phyloP scores from a whole-genome alignment of 2,329 filamentous ascomycete genomes.

The Colletotrichum scovillei region DNA sequence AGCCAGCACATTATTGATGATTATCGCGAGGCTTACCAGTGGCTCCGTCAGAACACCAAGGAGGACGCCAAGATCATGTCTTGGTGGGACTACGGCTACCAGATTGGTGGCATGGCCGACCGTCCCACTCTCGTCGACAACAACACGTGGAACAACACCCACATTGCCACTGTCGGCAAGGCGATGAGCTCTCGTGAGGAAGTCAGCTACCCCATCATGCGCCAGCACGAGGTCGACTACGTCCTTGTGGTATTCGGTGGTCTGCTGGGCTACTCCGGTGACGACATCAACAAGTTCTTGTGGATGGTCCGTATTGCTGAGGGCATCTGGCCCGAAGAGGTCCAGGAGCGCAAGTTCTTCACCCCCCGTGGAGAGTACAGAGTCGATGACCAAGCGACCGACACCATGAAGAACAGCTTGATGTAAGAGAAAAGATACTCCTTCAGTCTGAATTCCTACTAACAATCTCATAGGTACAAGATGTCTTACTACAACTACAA shows the following conservation, averaged over 20 bases:
- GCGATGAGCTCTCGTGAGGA: constrained; percentile 98
- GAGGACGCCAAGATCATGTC: constrained; percentile 99
- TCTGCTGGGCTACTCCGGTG: constrained; percentile 94
- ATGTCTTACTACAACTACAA: constrained; percentile 99
- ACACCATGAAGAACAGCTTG: constrained; percentile 98
- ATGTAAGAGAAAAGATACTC: constrained; percentile 74
- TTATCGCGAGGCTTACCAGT: constrained; percentile 99
- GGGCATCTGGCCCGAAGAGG: constrained; percentile 99
- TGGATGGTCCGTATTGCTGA: constrained; percentile 99
- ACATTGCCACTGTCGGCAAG: constrained; percentile 98
- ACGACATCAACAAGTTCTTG: constrained; percentile 99
- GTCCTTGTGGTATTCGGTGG: constrained; percentile 98
- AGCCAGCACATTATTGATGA: constrained; percentile 99
- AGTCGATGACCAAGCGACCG: constrained; percentile 91
- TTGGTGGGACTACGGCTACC: constrained; percentile 99
- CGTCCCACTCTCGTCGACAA: constrained; percentile 97
- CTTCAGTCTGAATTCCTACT: constrained; percentile 35
- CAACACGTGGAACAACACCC: constrained; percentile 99
- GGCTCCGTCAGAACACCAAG: constrained; percentile 96
- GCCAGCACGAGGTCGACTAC: constrained; percentile 98
- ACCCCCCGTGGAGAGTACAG: constrained; percentile 93
- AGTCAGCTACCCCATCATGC: constrained; percentile 98
- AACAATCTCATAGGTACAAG: constrained; percentile 82
- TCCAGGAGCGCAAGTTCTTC: constrained; percentile 97
- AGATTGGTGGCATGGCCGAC: constrained; percentile 99